Evolutionary conservation across 768 basidiomycete genomes (phyloP).

Genomic region (Myochromella boudieri): DNA sequence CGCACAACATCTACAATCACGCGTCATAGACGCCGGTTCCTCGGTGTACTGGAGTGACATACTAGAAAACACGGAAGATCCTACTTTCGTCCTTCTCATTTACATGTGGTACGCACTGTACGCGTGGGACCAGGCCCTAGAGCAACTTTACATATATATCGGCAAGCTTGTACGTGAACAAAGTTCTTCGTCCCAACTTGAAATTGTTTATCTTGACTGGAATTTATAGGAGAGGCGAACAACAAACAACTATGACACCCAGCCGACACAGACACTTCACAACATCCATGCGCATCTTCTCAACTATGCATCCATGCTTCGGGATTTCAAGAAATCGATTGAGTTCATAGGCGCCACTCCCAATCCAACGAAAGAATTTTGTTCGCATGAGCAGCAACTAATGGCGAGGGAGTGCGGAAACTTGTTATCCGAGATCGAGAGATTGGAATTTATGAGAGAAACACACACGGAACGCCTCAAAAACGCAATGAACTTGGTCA

Average conservation of each 20-base stretch:
- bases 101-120: conserved; percentile 62
- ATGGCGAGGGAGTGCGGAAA: conserved; percentile 38
- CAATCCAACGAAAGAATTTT: conserved; percentile 25
- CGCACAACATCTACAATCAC: conserved; percentile 13
- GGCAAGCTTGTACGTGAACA: conserved; percentile 40
- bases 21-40: conserved; percentile 26
- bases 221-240: conserved; percentile 46
- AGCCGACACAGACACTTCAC: conserved; percentile 55
- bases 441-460: conserved; percentile 35
- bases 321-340: conserved; percentile 54
- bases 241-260: conserved; percentile 39
- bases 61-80: conserved; percentile 43
- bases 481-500: conserved; percentile 47
- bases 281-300: conserved; percentile 60
- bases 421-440: conserved; percentile 41
- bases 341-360: conserved; percentile 45
- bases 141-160: conserved; percentile 51
- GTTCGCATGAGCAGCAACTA: conserved; percentile 10
- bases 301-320: conserved; percentile 54
- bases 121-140: conserved; percentile 61
- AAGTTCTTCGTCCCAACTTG: background rate
- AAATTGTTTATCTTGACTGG: background rate
- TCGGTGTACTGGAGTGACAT: conserved; percentile 49
- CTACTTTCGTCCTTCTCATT: conserved; percentile 54
- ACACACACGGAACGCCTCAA: conserved; percentile 37